These are phyloP conservation scores for Colletotrichum sp. DNA, from an alignment of 2,329 filamentous ascomycete species.

Conservation along the genomic window DNA sequence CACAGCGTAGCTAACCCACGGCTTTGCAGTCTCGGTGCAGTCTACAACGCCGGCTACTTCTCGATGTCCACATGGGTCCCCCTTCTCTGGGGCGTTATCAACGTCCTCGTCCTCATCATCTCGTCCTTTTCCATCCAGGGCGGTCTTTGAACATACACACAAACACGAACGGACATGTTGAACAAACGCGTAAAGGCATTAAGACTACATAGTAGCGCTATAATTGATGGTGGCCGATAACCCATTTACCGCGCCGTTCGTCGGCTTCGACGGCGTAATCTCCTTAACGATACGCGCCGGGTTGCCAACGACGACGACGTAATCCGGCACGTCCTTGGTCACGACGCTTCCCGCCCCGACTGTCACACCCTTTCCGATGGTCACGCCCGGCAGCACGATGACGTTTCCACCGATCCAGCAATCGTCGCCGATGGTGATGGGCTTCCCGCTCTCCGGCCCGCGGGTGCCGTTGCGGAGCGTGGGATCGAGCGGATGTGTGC, in stretches of 20 bases:
- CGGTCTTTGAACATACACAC: conserved; percentile 63
- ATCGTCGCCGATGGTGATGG: conserved; percentile 80
- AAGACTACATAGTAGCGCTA: conserved; percentile 15
- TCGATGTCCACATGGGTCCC: conserved; percentile 95
- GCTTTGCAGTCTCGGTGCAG: conserved; percentile 69
- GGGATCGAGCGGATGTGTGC: conserved; percentile 79
- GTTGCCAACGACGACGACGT: conserved; percentile 69
- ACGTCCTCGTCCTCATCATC: conserved; percentile 80
- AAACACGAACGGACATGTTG: not conserved
- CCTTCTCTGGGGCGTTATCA: conserved; percentile 85
- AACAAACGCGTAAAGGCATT: not conserved
- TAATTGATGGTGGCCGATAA: conserved; percentile 8
- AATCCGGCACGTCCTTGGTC: conserved; percentile 74
- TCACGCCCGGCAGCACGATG: conserved; percentile 76
- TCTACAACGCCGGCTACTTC: conserved; percentile 84
- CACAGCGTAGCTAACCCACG: not conserved
- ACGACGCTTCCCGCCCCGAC: conserved; percentile 86
- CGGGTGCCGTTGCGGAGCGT: conserved; percentile 73
- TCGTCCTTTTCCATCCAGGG: conserved; percentile 95
- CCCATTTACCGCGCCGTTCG: not conserved
- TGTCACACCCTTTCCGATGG: conserved; percentile 74
- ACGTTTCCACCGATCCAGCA: conserved; percentile 80
- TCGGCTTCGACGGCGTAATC: conserved; percentile 34
- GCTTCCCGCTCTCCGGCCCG: conserved; percentile 76
- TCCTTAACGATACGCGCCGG: conserved; percentile 64